Evolutionary conservation across 2,329 filamentous ascomycete species (phyloP).

Genomic region (Colletotrichum ledebouriae): DNA sequence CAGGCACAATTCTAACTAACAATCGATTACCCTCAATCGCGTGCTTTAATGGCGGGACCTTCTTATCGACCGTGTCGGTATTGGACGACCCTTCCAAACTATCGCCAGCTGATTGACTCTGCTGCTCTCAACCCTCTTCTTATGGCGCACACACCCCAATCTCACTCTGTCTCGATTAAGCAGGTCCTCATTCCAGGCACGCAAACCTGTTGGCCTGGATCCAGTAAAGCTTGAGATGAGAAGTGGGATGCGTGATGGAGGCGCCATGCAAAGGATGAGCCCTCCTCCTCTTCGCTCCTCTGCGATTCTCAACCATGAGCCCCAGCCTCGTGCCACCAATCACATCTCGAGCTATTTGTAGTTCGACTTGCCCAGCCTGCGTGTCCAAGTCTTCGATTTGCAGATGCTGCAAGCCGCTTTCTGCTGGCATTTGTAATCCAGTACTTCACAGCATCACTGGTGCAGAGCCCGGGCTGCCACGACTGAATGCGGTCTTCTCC

Average conservation of each 20-base stretch:
- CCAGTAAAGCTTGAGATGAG: constrained; percentile 32
- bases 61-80: constrained; percentile 12
- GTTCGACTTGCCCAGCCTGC: constrained; percentile 3
- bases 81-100: constrained; percentile 3
- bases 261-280: constrained; percentile 18
- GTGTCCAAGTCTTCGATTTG: neutral
- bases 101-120: neutral
- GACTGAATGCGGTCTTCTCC: neutral
- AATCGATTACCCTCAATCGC: constrained; percentile 28
- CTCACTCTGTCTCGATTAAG: constrained; percentile 28
- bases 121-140: constrained; percentile 2
- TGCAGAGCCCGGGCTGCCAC: constrained; percentile 11
- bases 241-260: constrained; percentile 20
- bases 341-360: neutral
- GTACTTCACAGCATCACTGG: neutral
- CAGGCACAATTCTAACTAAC: constrained; percentile 17
- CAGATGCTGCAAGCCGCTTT: neutral
- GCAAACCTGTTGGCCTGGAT: constrained; percentile 26
- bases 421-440: neutral
- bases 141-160: constrained; percentile 2
- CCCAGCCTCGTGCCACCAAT: constrained; percentile 30
- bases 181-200: constrained; percentile 24
- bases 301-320: constrained; percentile 2
- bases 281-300: constrained; percentile 13
- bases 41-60: constrained; percentile 33